Conservation (phyloP, 495 filamentous ascomycete genomes). For the Hyaloscypha variabilis region DNA sequence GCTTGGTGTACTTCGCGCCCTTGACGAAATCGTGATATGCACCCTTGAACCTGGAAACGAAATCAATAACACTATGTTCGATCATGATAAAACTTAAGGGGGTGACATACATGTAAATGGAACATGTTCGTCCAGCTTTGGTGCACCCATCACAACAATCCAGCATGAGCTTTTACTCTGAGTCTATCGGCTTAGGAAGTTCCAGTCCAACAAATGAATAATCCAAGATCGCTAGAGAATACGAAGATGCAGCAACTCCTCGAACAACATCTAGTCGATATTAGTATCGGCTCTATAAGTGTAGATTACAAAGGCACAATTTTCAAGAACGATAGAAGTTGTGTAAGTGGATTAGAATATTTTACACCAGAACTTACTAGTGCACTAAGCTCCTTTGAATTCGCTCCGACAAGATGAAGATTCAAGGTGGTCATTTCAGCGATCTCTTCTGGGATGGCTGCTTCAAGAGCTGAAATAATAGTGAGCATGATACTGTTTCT, state of each 20-base stretch:
- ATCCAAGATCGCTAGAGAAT: constrained; percentile 11
- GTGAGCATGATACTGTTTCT: constrained; percentile 7
- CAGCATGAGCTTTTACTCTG: neutral
- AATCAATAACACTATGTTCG: too few species aligned
- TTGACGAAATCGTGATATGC: constrained; percentile 15
- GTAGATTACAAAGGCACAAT: too few species aligned
- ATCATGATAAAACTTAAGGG: too few species aligned
- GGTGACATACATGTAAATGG: neutral
- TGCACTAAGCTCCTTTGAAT: constrained; percentile 5
- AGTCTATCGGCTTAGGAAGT: neutral
- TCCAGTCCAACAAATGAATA: constrained; percentile 9
- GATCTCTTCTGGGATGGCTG: neutral
- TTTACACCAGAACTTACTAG: too few species aligned
- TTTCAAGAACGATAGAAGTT: too few species aligned
- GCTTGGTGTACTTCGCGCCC: neutral
- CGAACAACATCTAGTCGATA: constrained; percentile 13
- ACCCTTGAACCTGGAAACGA: neutral
- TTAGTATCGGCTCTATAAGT: too few species aligned
- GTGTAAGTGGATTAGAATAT: too few species aligned
- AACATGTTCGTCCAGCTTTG: neutral
- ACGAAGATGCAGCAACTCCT: constrained; percentile 22
- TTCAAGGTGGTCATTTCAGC: constrained; percentile 9
- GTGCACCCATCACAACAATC: constrained; percentile 18
- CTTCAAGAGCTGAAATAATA: constrained; percentile 10
- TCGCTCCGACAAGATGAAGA: constrained; percentile 19